Percentiles rank a stretch among this genome's conserved stretches.
Conservation (phyloP, 176 grass and related monocot genomes). For the Elymus sibiricus region DNA sequence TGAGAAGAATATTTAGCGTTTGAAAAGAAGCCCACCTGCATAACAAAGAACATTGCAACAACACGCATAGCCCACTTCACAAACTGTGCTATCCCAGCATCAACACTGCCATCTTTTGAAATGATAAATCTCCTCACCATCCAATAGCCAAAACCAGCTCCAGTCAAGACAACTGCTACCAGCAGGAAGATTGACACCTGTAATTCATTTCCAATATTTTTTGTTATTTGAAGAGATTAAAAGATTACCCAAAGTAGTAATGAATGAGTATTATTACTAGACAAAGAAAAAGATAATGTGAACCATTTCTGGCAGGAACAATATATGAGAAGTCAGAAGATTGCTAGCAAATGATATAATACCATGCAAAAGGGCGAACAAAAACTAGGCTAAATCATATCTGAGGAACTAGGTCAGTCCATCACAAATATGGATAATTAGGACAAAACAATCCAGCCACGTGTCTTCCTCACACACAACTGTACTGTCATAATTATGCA, state of each 20-base stretch:
- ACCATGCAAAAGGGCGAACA: neutral
- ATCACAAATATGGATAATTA: neutral
- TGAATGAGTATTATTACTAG: neutral
- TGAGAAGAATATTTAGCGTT: constrained; percentile 14
- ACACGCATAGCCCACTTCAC: constrained; percentile 94
- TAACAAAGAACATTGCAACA: constrained; percentile 61
- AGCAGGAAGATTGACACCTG: constrained; percentile 87
- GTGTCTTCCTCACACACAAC: neutral
- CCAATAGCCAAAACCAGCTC: constrained; percentile 88
- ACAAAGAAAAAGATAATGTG: neutral
- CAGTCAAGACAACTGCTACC: constrained; percentile 68
- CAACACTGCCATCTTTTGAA: constrained; percentile 80
- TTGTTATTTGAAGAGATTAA: constrained; percentile 1
- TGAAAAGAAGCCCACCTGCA: constrained; percentile 57
- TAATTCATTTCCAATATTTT: constrained; percentile 16
- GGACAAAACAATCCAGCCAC: neutral
- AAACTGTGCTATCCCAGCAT: constrained; percentile 80
- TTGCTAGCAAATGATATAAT: neutral
- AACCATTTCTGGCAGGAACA: neutral
- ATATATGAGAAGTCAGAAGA: neutral
- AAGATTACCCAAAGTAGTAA: neutral
- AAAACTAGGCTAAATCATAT: constrained; percentile 3
- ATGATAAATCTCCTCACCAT: constrained; percentile 83
- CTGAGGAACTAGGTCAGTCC: neutral
- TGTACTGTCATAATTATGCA: neutral